Conservation (phyloP, 1,284 basidiomycete species). For the Pseudozyma hubeiensis region DNA sequence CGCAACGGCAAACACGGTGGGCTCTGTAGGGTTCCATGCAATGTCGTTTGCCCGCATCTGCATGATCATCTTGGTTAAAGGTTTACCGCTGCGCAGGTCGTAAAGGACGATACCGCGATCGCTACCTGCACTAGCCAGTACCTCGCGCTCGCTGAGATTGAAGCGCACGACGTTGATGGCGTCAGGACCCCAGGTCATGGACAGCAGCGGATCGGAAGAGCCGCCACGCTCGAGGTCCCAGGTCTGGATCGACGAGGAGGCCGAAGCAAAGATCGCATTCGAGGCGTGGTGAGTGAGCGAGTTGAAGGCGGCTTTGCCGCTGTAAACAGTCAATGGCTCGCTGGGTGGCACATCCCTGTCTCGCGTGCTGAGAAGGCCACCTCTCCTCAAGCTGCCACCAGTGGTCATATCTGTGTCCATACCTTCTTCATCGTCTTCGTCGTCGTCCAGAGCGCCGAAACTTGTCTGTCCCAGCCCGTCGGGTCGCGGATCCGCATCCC, state of each 20-base stretch:
- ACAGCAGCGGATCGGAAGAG: slow-evolving; percentile 74
- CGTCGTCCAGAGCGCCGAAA: slow-evolving; percentile 50
- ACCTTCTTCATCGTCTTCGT: slow-evolving; percentile 64
- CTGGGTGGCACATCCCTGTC: slow-evolving; percentile 48
- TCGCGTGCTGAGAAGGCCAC: slow-evolving; percentile 58
- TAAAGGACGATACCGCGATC: slow-evolving; percentile 96
- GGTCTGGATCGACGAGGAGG: slow-evolving; percentile 90
- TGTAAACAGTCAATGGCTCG: slow-evolving; percentile 64
- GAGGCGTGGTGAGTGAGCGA: slow-evolving; percentile 92
- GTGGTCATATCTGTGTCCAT: slow-evolving; percentile 53
- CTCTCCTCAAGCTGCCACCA: slow-evolving; percentile 49
- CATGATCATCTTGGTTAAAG: slow-evolving; percentile 90
- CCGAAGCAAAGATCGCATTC: slow-evolving; percentile 90
- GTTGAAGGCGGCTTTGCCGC: slow-evolving; percentile 71
- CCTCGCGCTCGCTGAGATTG: slow-evolving; percentile 91
- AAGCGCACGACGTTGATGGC: slow-evolving; percentile 88
- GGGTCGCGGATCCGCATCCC: slow-evolving; percentile 73
- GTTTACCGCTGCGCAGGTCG: slow-evolving; percentile 94
- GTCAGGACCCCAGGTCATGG: slow-evolving; percentile 74
- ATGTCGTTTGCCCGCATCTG: slow-evolving; percentile 80
- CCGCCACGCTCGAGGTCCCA: slow-evolving; percentile 90
- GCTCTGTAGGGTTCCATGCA: slow-evolving; percentile 94
- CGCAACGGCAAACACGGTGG: slow-evolving; percentile 88
- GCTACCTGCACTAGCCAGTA: slow-evolving; percentile 90
- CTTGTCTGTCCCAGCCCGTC: slow-evolving; percentile 67